Evolutionary conservation across 805 yeast species (phyloP), one percentile per base, ranked within the genome.

Genomic region (Isabelozyma heimii): DNA sequence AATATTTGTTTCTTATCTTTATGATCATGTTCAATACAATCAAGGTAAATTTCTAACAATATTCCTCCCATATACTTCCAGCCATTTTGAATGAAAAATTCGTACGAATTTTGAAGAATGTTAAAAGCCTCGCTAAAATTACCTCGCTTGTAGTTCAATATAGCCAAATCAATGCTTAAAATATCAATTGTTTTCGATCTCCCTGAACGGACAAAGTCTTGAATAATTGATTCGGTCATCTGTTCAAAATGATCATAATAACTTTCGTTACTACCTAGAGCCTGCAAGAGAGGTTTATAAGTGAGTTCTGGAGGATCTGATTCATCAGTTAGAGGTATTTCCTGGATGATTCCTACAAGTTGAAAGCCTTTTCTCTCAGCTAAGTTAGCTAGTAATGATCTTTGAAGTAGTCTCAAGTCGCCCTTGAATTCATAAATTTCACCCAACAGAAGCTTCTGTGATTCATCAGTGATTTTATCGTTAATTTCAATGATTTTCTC

Each of bases 121-220:
- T 77, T 69, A 13, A 83, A 77, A 1, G 97, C 85, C 41, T 79
- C 77, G 37, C 76, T 75, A 55, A 81, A 85, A 33, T 87, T 75
- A 3, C 77, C 67, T 28, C 73, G 69, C 54, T 80, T 82, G 60
- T 80, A 84, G 50, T 85, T 83, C 14, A 90, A 65, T 9, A 87
- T 61, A 0, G 96, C 97, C 46, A 90, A 75, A 53, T 92, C 97
- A 6, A 89, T 81, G 1, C 91, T 83, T 13, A 94, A 71, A 4
- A 85, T 73, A 57, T 88, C 91, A 6, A 87, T 84, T 0, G 89
- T 77, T 52, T 92, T 77, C 13, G 82, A 77, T 48, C 89, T 74
- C 13, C 63, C 65, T 2, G 87, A 78, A 0, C 61, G 53, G 4
- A 79, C 74, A 53, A 80, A 86, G 42, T 79, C 79, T 14, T 69